phyloP scores from a whole-genome alignment of 2,329 filamentous ascomycete genomes.

The Monilinia laxa region DNA sequence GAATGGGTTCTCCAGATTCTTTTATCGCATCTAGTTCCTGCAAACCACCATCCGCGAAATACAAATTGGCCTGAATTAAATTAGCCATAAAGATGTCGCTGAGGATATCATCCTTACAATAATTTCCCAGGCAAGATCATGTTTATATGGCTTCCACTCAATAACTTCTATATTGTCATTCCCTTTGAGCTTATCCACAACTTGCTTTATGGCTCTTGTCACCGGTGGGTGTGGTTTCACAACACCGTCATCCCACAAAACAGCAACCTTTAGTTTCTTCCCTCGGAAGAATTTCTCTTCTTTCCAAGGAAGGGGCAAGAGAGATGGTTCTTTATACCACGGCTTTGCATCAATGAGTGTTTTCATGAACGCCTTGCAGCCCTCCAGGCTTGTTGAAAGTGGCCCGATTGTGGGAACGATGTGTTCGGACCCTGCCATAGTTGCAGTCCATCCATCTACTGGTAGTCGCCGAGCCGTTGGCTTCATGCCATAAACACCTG shows the following conservation, averaged over 20 bases:
- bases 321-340: conserved; percentile 53
- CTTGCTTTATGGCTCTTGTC: conserved; percentile 54
- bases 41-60: conserved; percentile 61
- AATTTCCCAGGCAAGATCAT: conserved; percentile 51
- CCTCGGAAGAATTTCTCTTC: conserved; percentile 39
- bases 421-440: conserved; percentile 35
- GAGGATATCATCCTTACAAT: conserved; percentile 41
- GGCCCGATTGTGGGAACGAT: conserved; percentile 54
- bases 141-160: conserved; percentile 55
- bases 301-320: conserved; percentile 54
- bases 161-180: conserved; percentile 52
- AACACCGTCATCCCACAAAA: conserved; percentile 59
- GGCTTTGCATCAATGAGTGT: conserved; percentile 46
- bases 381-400: conserved; percentile 52
- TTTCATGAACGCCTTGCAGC: conserved; percentile 47
- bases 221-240: conserved; percentile 61
- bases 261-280: conserved; percentile 57
- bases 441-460: conserved; percentile 29
- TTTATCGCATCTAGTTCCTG: conserved; percentile 52
- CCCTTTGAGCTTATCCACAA: conserved; percentile 51
- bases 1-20: conserved; percentile 55
- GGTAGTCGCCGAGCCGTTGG: conserved; percentile 37
- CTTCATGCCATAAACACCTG: conserved; percentile 40
- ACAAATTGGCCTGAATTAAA: conserved; percentile 40
- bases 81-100: neutral